A percentile compares a stretch with the other conserved stretches of the same genome.
Evolutionary conservation across 2,329 filamentous ascomycete species (phyloP).

Genomic region (Ophiostoma australiae): DNA sequence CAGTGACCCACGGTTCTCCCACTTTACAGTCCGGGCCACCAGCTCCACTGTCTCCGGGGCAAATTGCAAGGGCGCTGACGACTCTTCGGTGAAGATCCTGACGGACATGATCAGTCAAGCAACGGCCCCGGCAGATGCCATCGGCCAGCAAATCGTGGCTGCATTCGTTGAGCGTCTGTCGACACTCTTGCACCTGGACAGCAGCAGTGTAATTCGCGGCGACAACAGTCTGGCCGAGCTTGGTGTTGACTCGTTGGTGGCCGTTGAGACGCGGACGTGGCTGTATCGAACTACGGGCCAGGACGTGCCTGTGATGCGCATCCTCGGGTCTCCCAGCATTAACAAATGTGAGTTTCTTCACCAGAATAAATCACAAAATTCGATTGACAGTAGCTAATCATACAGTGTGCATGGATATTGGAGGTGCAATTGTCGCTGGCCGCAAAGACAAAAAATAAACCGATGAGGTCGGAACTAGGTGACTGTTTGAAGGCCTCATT

Average conservation of each 20-base stretch:
- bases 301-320: constrained; percentile 45
- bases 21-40: constrained; percentile 33
- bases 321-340: constrained; percentile 37
- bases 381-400: background rate
- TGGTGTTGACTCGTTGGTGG: constrained; percentile 41
- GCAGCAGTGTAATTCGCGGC: constrained; percentile 28
- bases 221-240: constrained; percentile 37
- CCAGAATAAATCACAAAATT: background rate
- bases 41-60: background rate
- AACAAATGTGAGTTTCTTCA: constrained; percentile 22
- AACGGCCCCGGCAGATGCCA: constrained; percentile 26
- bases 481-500: background rate
- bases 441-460: no score
- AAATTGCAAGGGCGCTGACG: background rate
- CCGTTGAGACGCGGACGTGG: constrained; percentile 44
- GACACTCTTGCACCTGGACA: constrained; percentile 32
- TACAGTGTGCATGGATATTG: constrained; percentile 7
- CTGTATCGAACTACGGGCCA: constrained; percentile 40
- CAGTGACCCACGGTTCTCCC: constrained; percentile 41
- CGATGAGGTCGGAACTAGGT: background rate
- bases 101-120: constrained; percentile 24
- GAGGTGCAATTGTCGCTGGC: background rate
- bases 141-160: constrained; percentile 29
- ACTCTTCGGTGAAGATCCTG: constrained; percentile 30
- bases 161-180: constrained; percentile 33